Conservation (phyloP, 768 basidiomycete species). For the Dendrothele bispora region DNA sequence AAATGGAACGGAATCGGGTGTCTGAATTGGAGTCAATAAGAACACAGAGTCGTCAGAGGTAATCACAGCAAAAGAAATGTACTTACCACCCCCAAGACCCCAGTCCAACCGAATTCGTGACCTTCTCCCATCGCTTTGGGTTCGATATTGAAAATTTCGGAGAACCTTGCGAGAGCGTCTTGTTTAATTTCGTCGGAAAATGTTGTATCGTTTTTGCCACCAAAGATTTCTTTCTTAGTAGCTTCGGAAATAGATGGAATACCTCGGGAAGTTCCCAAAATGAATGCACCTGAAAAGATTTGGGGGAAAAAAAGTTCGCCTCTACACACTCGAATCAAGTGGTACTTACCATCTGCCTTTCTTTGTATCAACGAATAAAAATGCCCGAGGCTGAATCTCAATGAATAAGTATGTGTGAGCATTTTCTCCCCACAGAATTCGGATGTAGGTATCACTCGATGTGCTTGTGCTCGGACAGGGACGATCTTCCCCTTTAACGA, state of each 20-base stretch:
- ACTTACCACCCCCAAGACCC: too few species aligned
- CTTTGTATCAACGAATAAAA: constrained; percentile 17
- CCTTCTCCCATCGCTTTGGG: too few species aligned
- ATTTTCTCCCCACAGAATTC: constrained; percentile 17
- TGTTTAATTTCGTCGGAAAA: not conserved
- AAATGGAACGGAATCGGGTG: constrained; percentile 13
- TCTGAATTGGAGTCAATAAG: not conserved
- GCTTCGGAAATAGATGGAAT: too few species aligned
- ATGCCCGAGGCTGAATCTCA: constrained; percentile 8
- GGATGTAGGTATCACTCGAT: constrained; percentile 20
- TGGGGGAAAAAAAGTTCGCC: too few species aligned
- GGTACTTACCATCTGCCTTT: constrained; percentile 14
- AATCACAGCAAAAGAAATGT: constrained; percentile 13
- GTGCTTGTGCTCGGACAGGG: constrained; percentile 20
- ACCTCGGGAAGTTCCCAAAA: constrained; percentile 9
- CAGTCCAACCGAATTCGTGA: too few species aligned
- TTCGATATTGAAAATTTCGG: not conserved
- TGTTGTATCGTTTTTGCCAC: too few species aligned
- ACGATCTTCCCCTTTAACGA: constrained; percentile 28
- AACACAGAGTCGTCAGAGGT: not conserved
- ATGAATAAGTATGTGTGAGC: constrained; percentile 19
- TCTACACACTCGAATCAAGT: too few species aligned
- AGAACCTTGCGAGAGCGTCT: not conserved
- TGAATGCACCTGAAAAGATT: too few species aligned
- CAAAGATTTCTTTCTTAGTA: too few species aligned